Evolutionary conservation across 177 flowering plant genomes (phyloP), one percentile per base, ranked within the genome.

Genomic region (Vitis hybrid): DNA sequence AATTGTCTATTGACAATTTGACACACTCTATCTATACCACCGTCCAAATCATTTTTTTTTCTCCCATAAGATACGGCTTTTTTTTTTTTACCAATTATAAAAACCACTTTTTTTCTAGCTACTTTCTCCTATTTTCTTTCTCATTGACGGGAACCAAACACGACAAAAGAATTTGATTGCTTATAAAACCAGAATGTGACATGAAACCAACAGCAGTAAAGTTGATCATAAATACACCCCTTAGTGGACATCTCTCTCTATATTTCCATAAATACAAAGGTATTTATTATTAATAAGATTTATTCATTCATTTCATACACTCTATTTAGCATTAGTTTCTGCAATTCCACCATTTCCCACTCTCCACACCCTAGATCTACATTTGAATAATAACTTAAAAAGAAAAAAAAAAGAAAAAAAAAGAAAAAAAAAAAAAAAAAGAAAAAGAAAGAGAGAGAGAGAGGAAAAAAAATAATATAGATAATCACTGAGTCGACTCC

Each of bases 201-300:
- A 61, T 63, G 72, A 68, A 81, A 78, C 84, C 52, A 81, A 76
- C 84, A 65, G 71, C 81, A 81, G 67, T 80, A 73, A 81, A 75
- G 58, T 22, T 74, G 22, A 65, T 63, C 66, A 78, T 78, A 73
- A 78, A 70, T 62, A 55, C 70, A 52, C 20, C 72, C 75, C 64
- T 59, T 70, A 63, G 53, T 70, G 71, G 22, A 70, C 65, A 55
- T 12, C 2, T 53, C 2, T 11, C 7, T 45, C n/a, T 50, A 39
- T 39, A 39, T 39, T 5, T 39, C 45, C 8, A 39, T 48, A 39
- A 15, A 45, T 14, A 45, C 5, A 64, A 10, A 16, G 10, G 20
- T 14, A 33, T 31, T 12, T 14, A 61, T 39, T 33, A 1, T 61
- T 15, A 8, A 10, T 13, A 50, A 12, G 16, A 20, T 18, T 11